Evolutionary conservation across 106 monocot genomes (phyloP), one percentile per base, ranked within the genome.

Genomic region (Agapanthus africanus): DNA sequence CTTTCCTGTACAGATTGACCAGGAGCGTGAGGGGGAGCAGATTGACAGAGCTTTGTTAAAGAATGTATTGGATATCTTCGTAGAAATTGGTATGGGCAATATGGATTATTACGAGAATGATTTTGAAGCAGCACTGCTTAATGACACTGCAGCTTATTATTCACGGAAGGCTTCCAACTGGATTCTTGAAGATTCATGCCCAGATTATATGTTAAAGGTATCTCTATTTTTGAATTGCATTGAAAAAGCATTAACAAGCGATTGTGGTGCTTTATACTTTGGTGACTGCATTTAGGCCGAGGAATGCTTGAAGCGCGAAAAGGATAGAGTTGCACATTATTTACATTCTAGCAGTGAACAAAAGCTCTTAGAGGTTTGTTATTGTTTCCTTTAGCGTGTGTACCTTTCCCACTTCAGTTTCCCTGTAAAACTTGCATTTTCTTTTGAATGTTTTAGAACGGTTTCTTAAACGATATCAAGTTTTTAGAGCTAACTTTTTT

Each of bases 151-250:
- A 25, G 68, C 73, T 3, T 93, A 93, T 59, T 93, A 93, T 77
- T 89, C 93, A 25, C 67, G 86, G 38, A 89, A 89, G 65, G 89
- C 93, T 60, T 73, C 79, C 47, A 78, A 59, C 34, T 93, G 93
- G 93, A 89, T 93, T 49, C 18, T 69, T 36, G 84, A 84, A 51
- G 88, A 90, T 65, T 89, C 93, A 10, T 93, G 83, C 64, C 93
- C 93, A 61, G 89, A 84, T 66, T 93, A 93, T 72, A 89, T 89
- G 89, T 49, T 90, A 35, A 93, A 93, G 89, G 93, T 93, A 57
- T 69, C 8, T 60, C 34, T 35, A 6, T 16, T 19, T n/a, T n/a
- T n/a, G n/a, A n/a, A n/a, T n/a, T n/a, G n/a, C n/a, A n/a, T n/a
- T n/a, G n/a, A n/a, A n/a, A n/a, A n/a, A n/a, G n/a, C n/a, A n/a